Evolutionary conservation across 2,329 filamentous ascomycete species (phyloP).

Genomic region (Capronia americana): DNA sequence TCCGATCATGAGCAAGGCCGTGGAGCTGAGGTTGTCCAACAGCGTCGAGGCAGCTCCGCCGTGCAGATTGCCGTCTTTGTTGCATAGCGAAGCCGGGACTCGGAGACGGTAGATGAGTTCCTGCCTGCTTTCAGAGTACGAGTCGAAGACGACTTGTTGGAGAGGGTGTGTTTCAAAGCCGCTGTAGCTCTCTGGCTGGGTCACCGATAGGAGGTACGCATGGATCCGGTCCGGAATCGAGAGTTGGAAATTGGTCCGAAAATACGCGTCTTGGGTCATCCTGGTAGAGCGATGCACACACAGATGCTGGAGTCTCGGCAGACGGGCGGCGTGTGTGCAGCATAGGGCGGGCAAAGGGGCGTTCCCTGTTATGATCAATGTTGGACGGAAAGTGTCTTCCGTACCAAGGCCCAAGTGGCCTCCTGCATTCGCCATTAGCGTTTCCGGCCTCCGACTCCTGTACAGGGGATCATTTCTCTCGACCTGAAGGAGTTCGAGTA

Average conservation of each 20-base stretch:
- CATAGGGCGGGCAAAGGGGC: too few relatives aligned
- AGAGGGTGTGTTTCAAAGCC: conserved; percentile 5
- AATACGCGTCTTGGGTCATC: background rate
- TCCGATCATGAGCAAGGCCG: conserved; percentile 63
- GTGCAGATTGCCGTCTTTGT: conserved; percentile 15
- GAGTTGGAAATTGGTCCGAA: background rate
- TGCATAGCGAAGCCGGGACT: conserved; percentile 1
- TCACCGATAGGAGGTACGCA: background rate
- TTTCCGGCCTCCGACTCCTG: too few relatives aligned
- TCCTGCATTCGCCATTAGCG: too few relatives aligned
- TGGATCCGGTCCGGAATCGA: background rate
- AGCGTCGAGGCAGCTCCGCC: conserved; percentile 65
- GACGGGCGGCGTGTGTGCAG: too few relatives aligned
- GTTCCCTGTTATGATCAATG: too few relatives aligned
- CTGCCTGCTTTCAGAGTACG: background rate
- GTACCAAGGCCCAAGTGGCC: too few relatives aligned
- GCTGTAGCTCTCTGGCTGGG: background rate
- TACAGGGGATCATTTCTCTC: too few relatives aligned
- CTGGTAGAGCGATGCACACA: background rate
- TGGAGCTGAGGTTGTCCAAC: conserved; percentile 69
- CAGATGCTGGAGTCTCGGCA: too few relatives aligned
- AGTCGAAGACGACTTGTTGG: background rate
- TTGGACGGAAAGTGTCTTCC: too few relatives aligned
- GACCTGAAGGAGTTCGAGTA: too few relatives aligned
- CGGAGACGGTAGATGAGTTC: background rate